phyloP scores from a whole-genome alignment of 2,329 filamentous ascomycete species.

The Sarocladium oryzae region DNA sequence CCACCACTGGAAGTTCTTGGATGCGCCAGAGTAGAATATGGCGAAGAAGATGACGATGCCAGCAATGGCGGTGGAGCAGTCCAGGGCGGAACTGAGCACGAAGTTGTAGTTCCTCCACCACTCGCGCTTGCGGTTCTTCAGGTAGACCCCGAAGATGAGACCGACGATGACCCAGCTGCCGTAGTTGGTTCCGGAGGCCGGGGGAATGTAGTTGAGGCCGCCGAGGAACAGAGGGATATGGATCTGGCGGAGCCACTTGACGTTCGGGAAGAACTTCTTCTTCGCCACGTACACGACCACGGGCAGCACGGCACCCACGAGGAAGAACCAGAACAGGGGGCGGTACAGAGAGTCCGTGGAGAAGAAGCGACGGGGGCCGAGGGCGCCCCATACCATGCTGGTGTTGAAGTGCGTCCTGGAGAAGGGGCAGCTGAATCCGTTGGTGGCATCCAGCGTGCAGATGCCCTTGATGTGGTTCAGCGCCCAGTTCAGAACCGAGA shows the following conservation, averaged over 20 bases:
- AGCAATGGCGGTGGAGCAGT: conserved; percentile 24
- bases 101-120: conserved; percentile 28
- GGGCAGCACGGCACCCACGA: neutral
- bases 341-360: conserved; percentile 1
- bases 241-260: conserved; percentile 10
- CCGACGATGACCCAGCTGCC: conserved; percentile 25
- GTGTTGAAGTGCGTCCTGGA: conserved; percentile 35
- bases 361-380: neutral
- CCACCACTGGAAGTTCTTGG: conserved; percentile 23
- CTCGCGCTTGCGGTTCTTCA: conserved; percentile 18
- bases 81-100: conserved; percentile 24
- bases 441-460: conserved; percentile 36
- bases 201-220: conserved; percentile 25
- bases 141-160: conserved; percentile 19
- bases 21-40: conserved; percentile 23
- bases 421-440: conserved; percentile 38
- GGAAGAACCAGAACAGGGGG: conserved; percentile 3
- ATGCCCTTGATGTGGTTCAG: conserved; percentile 41
- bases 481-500: conserved; percentile 30
- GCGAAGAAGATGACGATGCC: conserved; percentile 28
- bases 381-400: conserved; percentile 1
- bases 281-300: neutral
- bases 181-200: conserved; percentile 26
- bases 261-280: neutral
- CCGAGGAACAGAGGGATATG: conserved; percentile 25